phyloP scores from a whole-genome alignment of 495 filamentous ascomycete genomes.

The Aspergillus campestris region DNA sequence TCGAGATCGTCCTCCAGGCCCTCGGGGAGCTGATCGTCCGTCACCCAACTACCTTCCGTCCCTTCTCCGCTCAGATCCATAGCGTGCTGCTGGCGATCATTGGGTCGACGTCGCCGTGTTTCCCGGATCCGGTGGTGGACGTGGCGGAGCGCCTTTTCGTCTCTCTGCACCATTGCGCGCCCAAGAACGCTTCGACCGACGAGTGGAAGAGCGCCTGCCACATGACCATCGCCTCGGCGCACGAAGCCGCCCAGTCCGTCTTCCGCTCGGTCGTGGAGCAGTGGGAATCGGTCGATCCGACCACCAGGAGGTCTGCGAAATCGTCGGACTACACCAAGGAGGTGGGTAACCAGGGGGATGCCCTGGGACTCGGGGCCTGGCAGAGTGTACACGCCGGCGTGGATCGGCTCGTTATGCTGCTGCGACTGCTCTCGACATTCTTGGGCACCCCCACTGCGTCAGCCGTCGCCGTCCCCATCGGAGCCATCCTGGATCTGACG shows the following conservation, averaged over 20 bases:
- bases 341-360: slow-evolving; percentile 29
- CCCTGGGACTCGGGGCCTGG: slow-evolving; percentile 57
- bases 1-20: slow-evolving; percentile 54
- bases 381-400: slow-evolving; percentile 60
- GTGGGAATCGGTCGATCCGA: slow-evolving; percentile 54
- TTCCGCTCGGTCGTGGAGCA: slow-evolving; percentile 71
- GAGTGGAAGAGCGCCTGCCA: slow-evolving; percentile 65
- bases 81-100: slow-evolving; percentile 44
- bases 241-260: slow-evolving; percentile 61
- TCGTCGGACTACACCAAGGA: slow-evolving; percentile 28
- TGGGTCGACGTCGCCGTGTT: slow-evolving; percentile 20
- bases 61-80: slow-evolving; percentile 60
- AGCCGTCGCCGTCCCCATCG: slow-evolving; percentile 54
- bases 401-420: slow-evolving; percentile 54
- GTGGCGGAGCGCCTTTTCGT: slow-evolving; percentile 53
- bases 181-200: slow-evolving; percentile 60
- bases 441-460: slow-evolving; percentile 50
- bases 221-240: slow-evolving; percentile 48
- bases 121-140: slow-evolving; percentile 40
- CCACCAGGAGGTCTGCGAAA: slow-evolving; percentile 12
- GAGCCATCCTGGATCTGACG: slow-evolving; percentile 54
- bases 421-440: slow-evolving; percentile 47
- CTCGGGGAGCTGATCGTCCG: slow-evolving; percentile 62
- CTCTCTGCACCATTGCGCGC: slow-evolving; percentile 62
- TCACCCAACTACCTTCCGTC: slow-evolving; percentile 72